Percentiles rank a stretch among this genome's conserved stretches.
phyloP scores from a whole-genome alignment of 192 early-diverging fungal species.

The Podila clonocystis region DNA sequence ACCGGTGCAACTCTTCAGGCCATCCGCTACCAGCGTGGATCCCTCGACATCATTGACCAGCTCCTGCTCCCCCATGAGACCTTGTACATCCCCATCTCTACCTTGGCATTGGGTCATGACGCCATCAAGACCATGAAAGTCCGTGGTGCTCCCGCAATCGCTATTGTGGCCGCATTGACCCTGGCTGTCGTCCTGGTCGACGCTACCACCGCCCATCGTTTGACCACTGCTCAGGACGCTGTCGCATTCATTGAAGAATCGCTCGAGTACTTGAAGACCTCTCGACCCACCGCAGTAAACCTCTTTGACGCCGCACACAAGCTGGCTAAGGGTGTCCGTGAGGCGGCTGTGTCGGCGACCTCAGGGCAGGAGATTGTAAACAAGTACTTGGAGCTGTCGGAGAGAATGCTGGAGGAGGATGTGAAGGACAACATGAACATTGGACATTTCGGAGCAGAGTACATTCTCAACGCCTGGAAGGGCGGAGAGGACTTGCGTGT shows the following conservation, averaged over 20 bases:
- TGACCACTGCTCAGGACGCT: constrained; percentile 49
- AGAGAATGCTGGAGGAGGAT: constrained; percentile 87
- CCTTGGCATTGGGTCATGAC: constrained; percentile 77
- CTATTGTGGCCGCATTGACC: constrained; percentile 92
- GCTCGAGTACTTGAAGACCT: constrained; percentile 85
- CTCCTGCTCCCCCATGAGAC: constrained; percentile 88
- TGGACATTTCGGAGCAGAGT: constrained; percentile 83
- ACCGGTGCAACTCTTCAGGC: constrained; percentile 59
- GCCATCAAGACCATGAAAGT: constrained; percentile 96
- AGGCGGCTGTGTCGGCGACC: constrained; percentile 15
- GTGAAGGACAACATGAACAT: constrained; percentile 90
- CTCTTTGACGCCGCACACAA: constrained; percentile 87
- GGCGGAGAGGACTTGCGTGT: constrained; percentile 63
- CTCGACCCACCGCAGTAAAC: constrained; percentile 97
- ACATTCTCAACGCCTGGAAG: constrained; percentile 62
- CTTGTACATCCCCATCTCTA: constrained; percentile 74
- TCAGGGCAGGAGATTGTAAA: constrained; percentile 57
- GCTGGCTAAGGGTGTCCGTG: constrained; percentile 51
- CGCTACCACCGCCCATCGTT: constrained; percentile 6
- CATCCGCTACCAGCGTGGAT: constrained; percentile 60
- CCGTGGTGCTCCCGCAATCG: constrained; percentile 95
- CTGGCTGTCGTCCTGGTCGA: constrained; percentile 83
- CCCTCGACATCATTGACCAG: constrained; percentile 89
- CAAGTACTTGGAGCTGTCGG: constrained; percentile 78
- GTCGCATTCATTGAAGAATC: constrained; percentile 62